phyloP scores from a whole-genome alignment of 1,284 basidiomycete genomes.

The Thecaphora thlaspeos region DNA sequence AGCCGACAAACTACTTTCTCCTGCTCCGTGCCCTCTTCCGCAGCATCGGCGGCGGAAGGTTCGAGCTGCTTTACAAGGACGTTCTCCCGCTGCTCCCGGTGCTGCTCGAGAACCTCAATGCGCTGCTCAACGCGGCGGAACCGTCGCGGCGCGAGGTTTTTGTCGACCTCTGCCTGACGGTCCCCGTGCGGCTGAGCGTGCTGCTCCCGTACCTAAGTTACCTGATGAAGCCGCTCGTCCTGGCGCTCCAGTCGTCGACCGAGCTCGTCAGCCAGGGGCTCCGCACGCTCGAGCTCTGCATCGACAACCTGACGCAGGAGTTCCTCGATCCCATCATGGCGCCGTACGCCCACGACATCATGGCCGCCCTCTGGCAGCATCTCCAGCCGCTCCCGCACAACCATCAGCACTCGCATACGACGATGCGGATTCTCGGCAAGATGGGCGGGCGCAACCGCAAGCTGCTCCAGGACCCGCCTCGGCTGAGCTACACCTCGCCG shows the following conservation, averaged over 20 bases:
- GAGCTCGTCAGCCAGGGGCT: constrained; percentile 95
- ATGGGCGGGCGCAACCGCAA: constrained; percentile 91
- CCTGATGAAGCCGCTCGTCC: constrained; percentile 92
- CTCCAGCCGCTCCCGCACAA: constrained; percentile 87
- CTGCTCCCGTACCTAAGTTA: constrained; percentile 92
- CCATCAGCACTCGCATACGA: constrained; percentile 89
- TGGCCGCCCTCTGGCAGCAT: constrained; percentile 69
- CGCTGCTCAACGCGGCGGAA: constrained; percentile 55
- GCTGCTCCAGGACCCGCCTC: constrained; percentile 73
- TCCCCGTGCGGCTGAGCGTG: constrained; percentile 91
- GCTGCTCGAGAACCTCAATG: constrained; percentile 90
- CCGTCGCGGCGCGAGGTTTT: constrained; percentile 62
- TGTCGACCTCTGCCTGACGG: constrained; percentile 95
- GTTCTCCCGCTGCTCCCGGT: constrained; percentile 93
- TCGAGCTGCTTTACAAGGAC: constrained; percentile 94
- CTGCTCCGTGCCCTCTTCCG: constrained; percentile 92
- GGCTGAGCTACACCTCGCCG: constrained; percentile 66
- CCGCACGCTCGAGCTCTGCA: constrained; percentile 95
- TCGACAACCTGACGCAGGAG: constrained; percentile 97
- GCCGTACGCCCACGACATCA: constrained; percentile 74
- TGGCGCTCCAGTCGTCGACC: constrained; percentile 75
- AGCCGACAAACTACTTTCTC: constrained; percentile 90
- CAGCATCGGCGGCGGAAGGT: constrained; percentile 94
- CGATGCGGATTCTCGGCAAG: constrained; percentile 95
- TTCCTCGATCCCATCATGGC: constrained; percentile 96